Evolutionary conservation across 495 filamentous ascomycete genomes (phyloP).

Genomic region (Xylaria curta): DNA sequence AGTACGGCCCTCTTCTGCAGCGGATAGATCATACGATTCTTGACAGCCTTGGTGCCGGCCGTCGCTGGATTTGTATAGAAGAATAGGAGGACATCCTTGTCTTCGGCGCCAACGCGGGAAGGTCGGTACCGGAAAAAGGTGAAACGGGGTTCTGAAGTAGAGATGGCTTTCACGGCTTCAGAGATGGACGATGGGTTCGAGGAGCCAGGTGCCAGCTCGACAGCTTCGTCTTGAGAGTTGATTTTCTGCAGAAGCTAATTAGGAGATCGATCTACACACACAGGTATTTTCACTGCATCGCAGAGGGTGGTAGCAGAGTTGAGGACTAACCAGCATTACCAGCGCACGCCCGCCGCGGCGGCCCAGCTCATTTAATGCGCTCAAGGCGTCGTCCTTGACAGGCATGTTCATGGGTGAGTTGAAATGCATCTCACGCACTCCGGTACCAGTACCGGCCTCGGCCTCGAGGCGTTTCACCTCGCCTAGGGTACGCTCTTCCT

Average conservation of each 20-base stretch:
- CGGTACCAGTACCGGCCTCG: slow-evolving; percentile 75
- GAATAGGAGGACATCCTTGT: slow-evolving; percentile 77
- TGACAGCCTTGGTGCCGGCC: slow-evolving; percentile 72
- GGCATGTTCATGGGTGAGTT: slow-evolving; percentile 68
- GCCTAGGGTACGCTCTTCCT: slow-evolving; percentile 82
- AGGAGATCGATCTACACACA: not conserved
- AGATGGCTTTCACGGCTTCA: slow-evolving; percentile 69
- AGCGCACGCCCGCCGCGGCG: slow-evolving; percentile 60
- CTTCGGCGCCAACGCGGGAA: slow-evolving; percentile 49
- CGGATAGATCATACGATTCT: slow-evolving; percentile 94
- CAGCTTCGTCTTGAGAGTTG: slow-evolving; percentile 77
- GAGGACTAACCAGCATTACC: slow-evolving; percentile 77
- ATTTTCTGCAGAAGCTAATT: slow-evolving; percentile 59
- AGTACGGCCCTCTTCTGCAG: slow-evolving; percentile 78
- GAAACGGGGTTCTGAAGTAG: slow-evolving; percentile 83
- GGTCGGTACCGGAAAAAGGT: slow-evolving; percentile 82
- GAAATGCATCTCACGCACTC: slow-evolving; percentile 62
- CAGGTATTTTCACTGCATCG: not conserved
- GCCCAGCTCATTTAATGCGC: slow-evolving; percentile 65
- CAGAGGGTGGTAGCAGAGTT: not conserved
- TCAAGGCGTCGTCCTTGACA: slow-evolving; percentile 70
- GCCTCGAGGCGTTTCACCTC: slow-evolving; percentile 82
- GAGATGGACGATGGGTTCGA: slow-evolving; percentile 50
- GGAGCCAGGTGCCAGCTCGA: slow-evolving; percentile 69
- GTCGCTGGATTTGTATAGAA: slow-evolving; percentile 89